A percentile compares a stretch with the other conserved stretches of the same genome.
Conservation (phyloP, 768 basidiomycete species). For the Amanita pseudoporphyria region DNA sequence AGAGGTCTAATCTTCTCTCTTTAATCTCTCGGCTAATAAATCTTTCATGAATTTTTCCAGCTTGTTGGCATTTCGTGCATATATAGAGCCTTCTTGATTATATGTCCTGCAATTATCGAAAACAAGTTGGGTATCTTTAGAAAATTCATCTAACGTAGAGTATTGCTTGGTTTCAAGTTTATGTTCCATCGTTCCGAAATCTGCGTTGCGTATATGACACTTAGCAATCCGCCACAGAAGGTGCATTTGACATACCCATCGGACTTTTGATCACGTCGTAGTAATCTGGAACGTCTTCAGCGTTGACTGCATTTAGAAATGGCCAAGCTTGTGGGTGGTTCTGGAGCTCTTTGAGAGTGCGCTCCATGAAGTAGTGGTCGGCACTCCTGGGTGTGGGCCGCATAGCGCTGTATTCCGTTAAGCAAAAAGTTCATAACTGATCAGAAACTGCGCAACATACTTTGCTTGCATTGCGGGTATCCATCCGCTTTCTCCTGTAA, state of each 20-base stretch:
- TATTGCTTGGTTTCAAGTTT: conserved; percentile 91
- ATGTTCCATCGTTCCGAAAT: conserved; percentile 79
- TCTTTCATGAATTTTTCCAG: conserved; percentile 73
- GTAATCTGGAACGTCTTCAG: conserved; percentile 78
- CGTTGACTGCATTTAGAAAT: conserved; percentile 74
- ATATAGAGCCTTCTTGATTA: conserved; percentile 74
- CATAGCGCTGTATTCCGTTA: conserved; percentile 19
- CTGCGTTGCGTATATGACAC: conserved; percentile 28
- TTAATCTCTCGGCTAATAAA: conserved; percentile 26
- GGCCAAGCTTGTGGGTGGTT: conserved; percentile 80
- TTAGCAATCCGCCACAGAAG: background rate
- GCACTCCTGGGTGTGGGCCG: conserved; percentile 33
- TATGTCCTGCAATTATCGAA: conserved; percentile 86
- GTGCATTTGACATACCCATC: conserved; percentile 63
- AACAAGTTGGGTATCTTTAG: conserved; percentile 73
- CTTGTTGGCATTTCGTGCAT: conserved; percentile 76
- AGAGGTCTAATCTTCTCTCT: conserved; percentile 18
- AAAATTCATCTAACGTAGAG: conserved; percentile 58
- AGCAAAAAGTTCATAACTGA: background rate
- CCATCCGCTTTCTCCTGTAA: conserved; percentile 85
- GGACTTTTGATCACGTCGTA: conserved; percentile 83
- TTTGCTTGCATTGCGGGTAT: conserved; percentile 68
- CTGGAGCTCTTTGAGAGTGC: conserved; percentile 69
- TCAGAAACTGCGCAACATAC: conserved; percentile 30
- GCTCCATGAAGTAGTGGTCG: conserved; percentile 62